These are phyloP conservation scores for Purpureocillium takamizusanense DNA, from an alignment of 2,329 filamentous ascomycete genomes.

Conservation along the genomic window DNA sequence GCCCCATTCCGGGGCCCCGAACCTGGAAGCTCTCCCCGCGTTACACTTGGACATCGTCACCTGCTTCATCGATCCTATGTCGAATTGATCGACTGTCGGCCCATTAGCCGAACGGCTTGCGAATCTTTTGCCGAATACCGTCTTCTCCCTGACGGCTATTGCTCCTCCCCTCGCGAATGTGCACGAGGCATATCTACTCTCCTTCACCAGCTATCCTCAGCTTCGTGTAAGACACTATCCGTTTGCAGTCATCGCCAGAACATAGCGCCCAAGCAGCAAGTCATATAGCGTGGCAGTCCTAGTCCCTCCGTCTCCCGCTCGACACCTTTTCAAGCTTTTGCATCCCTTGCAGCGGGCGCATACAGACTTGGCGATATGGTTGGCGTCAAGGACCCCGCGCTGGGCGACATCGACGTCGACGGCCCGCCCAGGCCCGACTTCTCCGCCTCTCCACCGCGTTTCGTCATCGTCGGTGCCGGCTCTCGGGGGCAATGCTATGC, in stretches of 20 bases:
- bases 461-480: slow-evolving; percentile 76
- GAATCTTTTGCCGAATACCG: too few species aligned
- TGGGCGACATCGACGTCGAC: slow-evolving; percentile 11
- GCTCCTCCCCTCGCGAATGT: too few species aligned
- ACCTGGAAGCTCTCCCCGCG: neutral
- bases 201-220: neutral
- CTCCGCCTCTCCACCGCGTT: slow-evolving; percentile 47
- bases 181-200: too few species aligned
- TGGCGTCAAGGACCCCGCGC: slow-evolving; percentile 12
- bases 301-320: too few species aligned
- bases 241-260: neutral
- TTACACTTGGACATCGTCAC: neutral
- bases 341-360: too few species aligned
- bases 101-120: too few species aligned
- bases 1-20: neutral
- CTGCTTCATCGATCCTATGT: neutral
- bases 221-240: neutral
- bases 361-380: slow-evolving; percentile 9
- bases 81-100: too few species aligned
- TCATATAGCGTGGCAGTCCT: too few species aligned
- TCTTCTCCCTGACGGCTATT: too few species aligned
- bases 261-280: neutral
- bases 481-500: slow-evolving; percentile 71
- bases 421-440: slow-evolving; percentile 32
- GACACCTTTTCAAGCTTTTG: too few species aligned